These are phyloP conservation scores for Litsea cubeba DNA, from an alignment of 164 flowering plant species.

Conservation along the genomic window DNA sequence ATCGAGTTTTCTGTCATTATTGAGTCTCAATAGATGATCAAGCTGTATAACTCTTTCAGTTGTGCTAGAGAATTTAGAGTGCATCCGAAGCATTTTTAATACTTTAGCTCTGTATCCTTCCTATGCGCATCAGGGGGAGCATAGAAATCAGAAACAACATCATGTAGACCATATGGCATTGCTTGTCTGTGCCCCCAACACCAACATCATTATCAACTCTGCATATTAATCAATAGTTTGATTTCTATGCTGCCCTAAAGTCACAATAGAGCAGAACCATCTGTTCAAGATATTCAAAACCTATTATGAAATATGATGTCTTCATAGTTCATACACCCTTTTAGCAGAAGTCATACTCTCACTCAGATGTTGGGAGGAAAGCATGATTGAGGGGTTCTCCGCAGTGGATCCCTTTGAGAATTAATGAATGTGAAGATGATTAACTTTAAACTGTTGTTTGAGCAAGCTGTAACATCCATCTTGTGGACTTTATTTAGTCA, in stretches of 20 bases:
- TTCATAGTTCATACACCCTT: neutral
- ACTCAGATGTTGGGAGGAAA: too few species aligned
- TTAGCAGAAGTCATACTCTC: neutral
- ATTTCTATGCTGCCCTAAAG: neutral
- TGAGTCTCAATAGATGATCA: neutral
- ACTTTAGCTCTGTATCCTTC: too few species aligned
- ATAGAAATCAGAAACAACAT: too few species aligned
- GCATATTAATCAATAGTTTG: too few species aligned
- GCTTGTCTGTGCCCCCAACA: too few species aligned
- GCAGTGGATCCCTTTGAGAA: neutral
- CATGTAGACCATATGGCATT: too few species aligned
- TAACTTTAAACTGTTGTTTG: neutral
- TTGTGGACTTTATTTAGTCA: neutral
- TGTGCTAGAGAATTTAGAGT: neutral
- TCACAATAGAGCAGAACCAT: neutral
- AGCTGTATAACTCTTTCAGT: neutral
- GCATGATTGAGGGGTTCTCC: neutral
- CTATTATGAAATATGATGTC: neutral
- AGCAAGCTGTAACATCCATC: neutral
- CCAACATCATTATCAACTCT: too few species aligned
- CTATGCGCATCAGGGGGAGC: too few species aligned
- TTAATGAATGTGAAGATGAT: too few species aligned
- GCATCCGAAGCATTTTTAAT: neutral
- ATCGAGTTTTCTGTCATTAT: neutral
- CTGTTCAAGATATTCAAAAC: neutral